Evolutionary conservation across 768 basidiomycete genomes (phyloP), one percentile per base, ranked within the genome.

Genomic region (Trametes gibbosa): DNA sequence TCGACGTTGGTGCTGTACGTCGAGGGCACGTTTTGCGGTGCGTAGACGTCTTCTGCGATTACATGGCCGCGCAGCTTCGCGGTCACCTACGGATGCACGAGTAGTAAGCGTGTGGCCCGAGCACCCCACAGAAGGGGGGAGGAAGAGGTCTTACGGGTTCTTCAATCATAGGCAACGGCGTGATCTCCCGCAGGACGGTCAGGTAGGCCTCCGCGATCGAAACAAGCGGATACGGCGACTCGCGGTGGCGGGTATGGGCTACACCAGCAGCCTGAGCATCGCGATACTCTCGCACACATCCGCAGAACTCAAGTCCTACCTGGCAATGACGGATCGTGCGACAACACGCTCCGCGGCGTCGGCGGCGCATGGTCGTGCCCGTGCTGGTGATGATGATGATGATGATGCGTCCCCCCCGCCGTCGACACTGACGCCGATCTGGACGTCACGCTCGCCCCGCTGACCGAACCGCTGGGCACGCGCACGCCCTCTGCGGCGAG

Each of bases 1-100:
- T 95, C 93, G 12, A 93, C 92, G 63, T 84, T 95, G 5, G 93
- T 93, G 0, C 90, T 91, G 17, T 76, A 70, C 1, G 80, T 80
- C 3, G 70, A 68, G 2, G 93, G 93, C 0, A 90, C 80, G 65
- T 90, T 76, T 32, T 81, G 76, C 1, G 82, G 75, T 4, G 91
- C 85, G 59, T 77, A 74, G 3, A 95, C 83, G 56, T 91, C 84
- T 69, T 92, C 85, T 0, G 90, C 90, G 1, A 95, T 78, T 23
- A 93, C 78, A 62, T 85, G 77, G 0, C 89, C 92, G 24, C 77
- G 72, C n/a, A 96, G 75, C 0, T 69, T 63, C 5, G 79, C 66
- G 10, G 79, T 77, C 2, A 94, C 88, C 88, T 91, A 50, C 29
- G 5, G 50, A 47, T 5, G n/a, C n/a, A n/a, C 10, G 23, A n/a